Evolutionary conservation across 2,329 filamentous ascomycete genomes (phyloP), one percentile per base, ranked within the genome.

Genomic region (Nothomitra cinnamomea): DNA sequence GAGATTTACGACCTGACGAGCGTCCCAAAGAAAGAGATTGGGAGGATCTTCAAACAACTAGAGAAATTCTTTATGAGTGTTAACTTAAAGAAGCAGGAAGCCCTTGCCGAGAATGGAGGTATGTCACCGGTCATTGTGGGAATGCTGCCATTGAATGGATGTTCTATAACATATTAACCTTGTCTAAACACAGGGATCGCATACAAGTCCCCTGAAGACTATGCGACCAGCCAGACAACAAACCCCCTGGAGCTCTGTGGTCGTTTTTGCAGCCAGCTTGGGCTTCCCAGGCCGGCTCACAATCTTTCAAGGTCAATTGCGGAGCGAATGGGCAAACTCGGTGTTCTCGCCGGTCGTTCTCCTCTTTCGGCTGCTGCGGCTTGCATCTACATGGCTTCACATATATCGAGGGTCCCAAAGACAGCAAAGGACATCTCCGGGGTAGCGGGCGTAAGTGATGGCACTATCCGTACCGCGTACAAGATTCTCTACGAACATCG

Each of bases 1-100:
- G 94, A 98, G 67, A 92, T 98, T 62, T 94, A 86, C 70, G 83
- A 87, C 57, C 75, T 96, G 66, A 98, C 92, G 7, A 87, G 86
- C 60, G 90, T 98, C 25, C 83, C 84, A 56, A 95, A 96, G 73
- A 96, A 96, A 71, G 94, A 98, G 65, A 95, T 98, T 58, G 92
- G 92, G 21, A 77, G 89, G 55, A 90, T 90, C 22, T 98, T 95
- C 77, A 98, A 98, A 72, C 75, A 81, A 55, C 75, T 98, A 45
- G 89, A 96, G 70, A 81, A 83, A 60, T 95, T 94, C 69, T 77
- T 96, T 63, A 80, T 83, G 62, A 82, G 82, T 61, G 77, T 87
- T 63, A 81, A 83, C 58, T 71, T 78, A 54, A 76, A 79, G 61
- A 75, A 75, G 58, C 73, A 70, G 57, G 69, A 70, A 41, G 66